Conservation (phyloP, 2,329 filamentous ascomycete species). For the Ascochyta lentis region DNA sequence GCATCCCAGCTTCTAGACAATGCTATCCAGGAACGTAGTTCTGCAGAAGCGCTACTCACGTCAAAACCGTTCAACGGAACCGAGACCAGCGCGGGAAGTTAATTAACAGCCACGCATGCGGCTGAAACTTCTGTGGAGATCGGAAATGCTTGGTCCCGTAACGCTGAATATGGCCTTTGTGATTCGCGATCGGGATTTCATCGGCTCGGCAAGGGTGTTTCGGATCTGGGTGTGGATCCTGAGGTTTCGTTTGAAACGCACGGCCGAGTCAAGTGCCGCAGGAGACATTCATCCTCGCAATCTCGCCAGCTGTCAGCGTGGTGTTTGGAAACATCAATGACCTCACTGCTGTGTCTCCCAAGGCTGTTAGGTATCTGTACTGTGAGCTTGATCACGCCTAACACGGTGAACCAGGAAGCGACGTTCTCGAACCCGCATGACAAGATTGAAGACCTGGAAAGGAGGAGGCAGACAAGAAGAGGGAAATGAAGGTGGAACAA, state of each 20-base stretch:
- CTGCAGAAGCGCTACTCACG: slow-evolving; percentile 17
- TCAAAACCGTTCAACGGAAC: slow-evolving; percentile 23
- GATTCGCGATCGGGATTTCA: slow-evolving; percentile 18
- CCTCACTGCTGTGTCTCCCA: not conserved
- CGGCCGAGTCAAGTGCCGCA: slow-evolving; percentile 20
- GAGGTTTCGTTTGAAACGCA: slow-evolving; percentile 32
- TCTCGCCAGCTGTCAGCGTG: slow-evolving; percentile 5
- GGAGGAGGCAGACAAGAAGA: not conserved
- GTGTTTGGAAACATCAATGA: slow-evolving; percentile 3
- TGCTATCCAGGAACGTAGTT: slow-evolving; percentile 24
- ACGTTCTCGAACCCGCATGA: not conserved
- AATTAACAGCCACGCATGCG: slow-evolving; percentile 29
- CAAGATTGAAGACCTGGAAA: not conserved
- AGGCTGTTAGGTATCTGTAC: not conserved
- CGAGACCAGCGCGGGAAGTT: slow-evolving; percentile 32
- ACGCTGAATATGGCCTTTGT: slow-evolving; percentile 4
- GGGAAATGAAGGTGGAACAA: not conserved
- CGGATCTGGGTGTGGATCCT: slow-evolving; percentile 18
- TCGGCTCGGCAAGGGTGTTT: slow-evolving; percentile 23
- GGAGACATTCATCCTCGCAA: slow-evolving; percentile 12
- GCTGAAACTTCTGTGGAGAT: slow-evolving; percentile 16
- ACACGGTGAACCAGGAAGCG: not conserved
- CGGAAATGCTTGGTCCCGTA: slow-evolving; percentile 16
- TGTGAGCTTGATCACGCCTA: not conserved
- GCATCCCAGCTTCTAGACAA: slow-evolving; percentile 18